Base-by-base conservation (phyloP, 176 grass and related monocot species). In the Cymbopogon citratus region DNA sequence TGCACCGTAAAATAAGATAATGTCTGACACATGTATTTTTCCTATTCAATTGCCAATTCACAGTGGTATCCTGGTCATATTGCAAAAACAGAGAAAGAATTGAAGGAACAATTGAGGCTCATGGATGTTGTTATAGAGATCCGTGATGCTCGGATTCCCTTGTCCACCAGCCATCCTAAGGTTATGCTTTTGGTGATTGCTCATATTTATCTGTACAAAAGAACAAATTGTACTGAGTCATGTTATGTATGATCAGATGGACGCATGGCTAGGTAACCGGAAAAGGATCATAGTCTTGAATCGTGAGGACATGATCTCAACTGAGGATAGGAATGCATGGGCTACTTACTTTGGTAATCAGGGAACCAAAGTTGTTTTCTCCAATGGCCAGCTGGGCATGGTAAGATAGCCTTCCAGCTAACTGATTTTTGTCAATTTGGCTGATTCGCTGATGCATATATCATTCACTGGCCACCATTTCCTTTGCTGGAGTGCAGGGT, bases 51-150 rank as follows among this genome's bases (percentile, higher is more conserved):
- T 70, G 48, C 67, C 10, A 74, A 45, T 48, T 91, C 79, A 73
- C 72, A 98, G 96, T 98, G 96, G 96, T 98, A 98, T 71, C 96
- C 96, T 82, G 96, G 96, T 81, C 96, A 98, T 77, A 98, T 98
- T 87, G 96, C 89, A 61, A 98, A 98, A 98, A 93, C 96, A 27
- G 96, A 98, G 74, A 98, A 88, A 87, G 92, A 95, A 71, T 63
- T 98, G n/a, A 95, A 93, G 82, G 87, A 93, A 27, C 92, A 98
- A 69, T 34, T 98, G 60, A 98, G 91, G 72, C 87, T 98, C 64
- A 95, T 98, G 90, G 96, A 98, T 88, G 96, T 98, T 87, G 96
- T 98, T 44, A 91, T 98, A 84, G 96, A 98, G 63, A 91, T 98
- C 74, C 88, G 91, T 43, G 96, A 98, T 86, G 96, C 92, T 14